phyloP scores from a whole-genome alignment of 2,329 filamentous ascomycete species.

The Coniella vitis region DNA sequence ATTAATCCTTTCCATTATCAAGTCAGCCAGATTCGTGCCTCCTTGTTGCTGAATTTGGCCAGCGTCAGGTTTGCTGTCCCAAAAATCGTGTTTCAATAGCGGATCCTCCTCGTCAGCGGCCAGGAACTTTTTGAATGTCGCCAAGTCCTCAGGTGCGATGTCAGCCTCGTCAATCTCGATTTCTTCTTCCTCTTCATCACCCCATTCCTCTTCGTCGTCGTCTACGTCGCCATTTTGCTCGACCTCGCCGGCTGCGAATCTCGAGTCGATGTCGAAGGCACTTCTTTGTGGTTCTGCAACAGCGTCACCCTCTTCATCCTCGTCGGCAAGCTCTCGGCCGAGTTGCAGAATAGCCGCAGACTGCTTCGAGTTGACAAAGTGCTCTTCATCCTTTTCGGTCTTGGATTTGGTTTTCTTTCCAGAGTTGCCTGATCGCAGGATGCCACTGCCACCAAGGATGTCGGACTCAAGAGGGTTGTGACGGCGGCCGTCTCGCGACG shows the following conservation, averaged over 20 bases:
- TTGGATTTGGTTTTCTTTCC: conserved; percentile 56
- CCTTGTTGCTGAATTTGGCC: conserved; percentile 34
- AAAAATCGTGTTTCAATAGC: conserved; percentile 58
- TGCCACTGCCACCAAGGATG: conserved; percentile 57
- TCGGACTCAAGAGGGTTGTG: conserved; percentile 93
- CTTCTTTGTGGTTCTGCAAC: conserved; percentile 41
- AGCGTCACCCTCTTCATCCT: conserved; percentile 53
- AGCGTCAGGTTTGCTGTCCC: conserved; percentile 36
- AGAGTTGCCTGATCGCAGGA: conserved; percentile 44
- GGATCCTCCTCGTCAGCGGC: conserved; percentile 62
- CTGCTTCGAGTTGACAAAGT: conserved; percentile 80
- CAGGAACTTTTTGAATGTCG: conserved; percentile 86
- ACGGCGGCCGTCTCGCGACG: conserved; percentile 55
- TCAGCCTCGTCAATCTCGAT: conserved; percentile 59
- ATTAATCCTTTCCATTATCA: conserved; percentile 92
- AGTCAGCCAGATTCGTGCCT: conserved; percentile 77
- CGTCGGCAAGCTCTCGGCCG: conserved; percentile 80
- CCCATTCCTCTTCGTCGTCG: conserved; percentile 62
- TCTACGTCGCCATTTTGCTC: conserved; percentile 40
- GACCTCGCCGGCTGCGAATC: conserved; percentile 52
- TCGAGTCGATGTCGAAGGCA: conserved; percentile 74
- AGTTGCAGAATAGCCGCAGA: conserved; percentile 85
- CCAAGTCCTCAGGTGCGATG: conserved; percentile 81
- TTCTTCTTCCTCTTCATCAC: conserved; percentile 67
- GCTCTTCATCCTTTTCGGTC: conserved; percentile 61